A percentile compares a stretch with the other conserved stretches of the same genome.
These are phyloP conservation scores for Acanthamoeba culbertsoni DNA, from an alignment of 208 protist species.

Conservation along the genomic window DNA sequence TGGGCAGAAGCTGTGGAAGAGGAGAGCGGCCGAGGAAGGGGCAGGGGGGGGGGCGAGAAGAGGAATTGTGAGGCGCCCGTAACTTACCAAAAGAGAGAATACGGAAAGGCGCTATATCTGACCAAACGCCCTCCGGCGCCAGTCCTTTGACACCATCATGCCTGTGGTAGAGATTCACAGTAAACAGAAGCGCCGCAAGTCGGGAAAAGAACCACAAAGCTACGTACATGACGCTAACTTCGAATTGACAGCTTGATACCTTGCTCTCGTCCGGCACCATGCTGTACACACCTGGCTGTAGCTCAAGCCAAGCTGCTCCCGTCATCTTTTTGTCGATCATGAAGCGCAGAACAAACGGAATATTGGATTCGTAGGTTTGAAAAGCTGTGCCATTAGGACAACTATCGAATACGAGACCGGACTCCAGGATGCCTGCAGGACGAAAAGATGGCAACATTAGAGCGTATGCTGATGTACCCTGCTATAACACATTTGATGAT, in stretches of 20 bases:
- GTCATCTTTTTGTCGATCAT: conserved; percentile 97
- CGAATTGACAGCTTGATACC: conserved; percentile 84
- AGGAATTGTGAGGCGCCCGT: neutral
- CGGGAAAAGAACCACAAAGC: neutral
- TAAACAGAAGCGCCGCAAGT: too few species aligned
- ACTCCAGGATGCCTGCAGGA: conserved; percentile 25
- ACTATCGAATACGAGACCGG: conserved; percentile 56
- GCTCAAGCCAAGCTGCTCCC: conserved; percentile 93
- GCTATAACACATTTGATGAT: neutral
- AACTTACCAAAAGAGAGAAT: conserved; percentile 96
- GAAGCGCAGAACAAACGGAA: conserved; percentile 98
- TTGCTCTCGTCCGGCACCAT: neutral
- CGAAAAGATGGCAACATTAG: neutral
- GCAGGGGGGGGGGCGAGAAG: too few species aligned
- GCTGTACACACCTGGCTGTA: conserved; percentile 84
- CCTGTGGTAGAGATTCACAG: too few species aligned
- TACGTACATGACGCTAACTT: conserved; percentile 86
- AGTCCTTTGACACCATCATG: too few species aligned
- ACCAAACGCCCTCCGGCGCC: conserved; percentile 87
- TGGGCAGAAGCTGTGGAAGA: neutral
- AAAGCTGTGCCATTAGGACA: conserved; percentile 78
- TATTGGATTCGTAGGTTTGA: conserved; percentile 97
- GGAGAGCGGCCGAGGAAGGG: too few species aligned
- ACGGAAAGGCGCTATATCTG: conserved; percentile 96
- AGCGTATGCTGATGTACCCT: too few species aligned